These are phyloP conservation scores for Tothia fuscella DNA, from an alignment of 2,329 filamentous ascomycete species.

Conservation along the genomic window DNA sequence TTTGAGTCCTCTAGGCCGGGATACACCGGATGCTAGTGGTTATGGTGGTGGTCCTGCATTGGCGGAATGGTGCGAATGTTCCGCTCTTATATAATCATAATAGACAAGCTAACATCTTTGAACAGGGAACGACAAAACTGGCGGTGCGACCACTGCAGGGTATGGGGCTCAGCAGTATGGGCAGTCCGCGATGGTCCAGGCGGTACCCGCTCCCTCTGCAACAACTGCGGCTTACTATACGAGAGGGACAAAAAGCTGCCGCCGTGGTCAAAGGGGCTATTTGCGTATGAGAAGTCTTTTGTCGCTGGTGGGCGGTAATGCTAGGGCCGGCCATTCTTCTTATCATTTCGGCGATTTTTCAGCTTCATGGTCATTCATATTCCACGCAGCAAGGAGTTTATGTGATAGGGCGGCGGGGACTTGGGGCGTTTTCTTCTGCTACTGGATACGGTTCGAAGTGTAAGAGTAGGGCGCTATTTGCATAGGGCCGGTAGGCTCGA, in stretches of 20 bases:
- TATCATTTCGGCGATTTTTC: too few species aligned
- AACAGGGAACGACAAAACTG: conserved; percentile 63
- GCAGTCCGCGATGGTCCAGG: conserved; percentile 83
- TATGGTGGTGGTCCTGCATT: conserved; percentile 54
- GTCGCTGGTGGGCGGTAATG: too few species aligned
- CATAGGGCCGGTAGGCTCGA: too few species aligned
- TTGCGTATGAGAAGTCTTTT: background rate
- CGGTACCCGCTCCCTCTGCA: conserved; percentile 78
- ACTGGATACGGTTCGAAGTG: too few species aligned
- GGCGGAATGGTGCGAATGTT: conserved; percentile 27
- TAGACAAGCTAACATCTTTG: conserved; percentile 15
- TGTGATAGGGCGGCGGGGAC: too few species aligned
- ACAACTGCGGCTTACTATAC: conserved; percentile 83
- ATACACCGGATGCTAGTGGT: conserved; percentile 64
- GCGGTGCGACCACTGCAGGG: conserved; percentile 77
- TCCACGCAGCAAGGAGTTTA: too few species aligned
- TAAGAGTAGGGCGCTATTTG: too few species aligned
- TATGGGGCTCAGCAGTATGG: conserved; percentile 89
- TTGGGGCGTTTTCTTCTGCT: too few species aligned
- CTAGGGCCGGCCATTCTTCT: too few species aligned
- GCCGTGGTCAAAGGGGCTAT: conserved; percentile 57
- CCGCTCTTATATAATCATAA: background rate
- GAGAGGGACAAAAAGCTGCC: conserved; percentile 79
- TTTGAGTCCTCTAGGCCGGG: conserved; percentile 68
- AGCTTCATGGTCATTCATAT: too few species aligned